These are phyloP conservation scores for Podila clonocystis DNA, from an alignment of 192 early-diverging fungal genomes.

Conservation along the genomic window DNA sequence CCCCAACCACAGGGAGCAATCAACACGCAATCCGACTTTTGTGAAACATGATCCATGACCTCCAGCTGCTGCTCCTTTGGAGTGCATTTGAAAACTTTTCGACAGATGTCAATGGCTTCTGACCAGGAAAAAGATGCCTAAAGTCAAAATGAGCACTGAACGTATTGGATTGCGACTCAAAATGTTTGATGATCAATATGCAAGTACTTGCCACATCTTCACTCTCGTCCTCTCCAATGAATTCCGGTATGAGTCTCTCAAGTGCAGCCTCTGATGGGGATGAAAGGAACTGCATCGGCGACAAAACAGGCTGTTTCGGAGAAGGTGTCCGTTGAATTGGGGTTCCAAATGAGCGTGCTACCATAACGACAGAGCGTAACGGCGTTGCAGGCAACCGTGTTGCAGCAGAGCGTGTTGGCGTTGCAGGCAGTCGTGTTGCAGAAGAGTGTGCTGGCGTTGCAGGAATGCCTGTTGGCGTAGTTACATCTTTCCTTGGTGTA, in stretches of 20 bases:
- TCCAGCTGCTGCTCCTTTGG: constrained; percentile 29
- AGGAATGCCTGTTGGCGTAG: too few species aligned
- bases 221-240: neutral
- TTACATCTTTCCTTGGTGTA: too few species aligned
- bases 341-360: too few species aligned
- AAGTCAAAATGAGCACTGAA: neutral
- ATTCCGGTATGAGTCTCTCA: constrained; percentile 5
- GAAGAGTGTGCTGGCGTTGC: too few species aligned
- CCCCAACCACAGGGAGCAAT: constrained; percentile 29
- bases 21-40: constrained; percentile 12
- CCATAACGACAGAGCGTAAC: too few species aligned
- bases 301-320: neutral
- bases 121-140: constrained; percentile 4
- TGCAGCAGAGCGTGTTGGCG: too few species aligned
- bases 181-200: neutral
- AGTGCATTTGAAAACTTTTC: constrained; percentile 9
- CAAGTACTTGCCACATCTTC: neutral
- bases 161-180: neutral
- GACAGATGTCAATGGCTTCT: constrained; percentile 18
- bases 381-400: too few species aligned
- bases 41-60: constrained; percentile 4
- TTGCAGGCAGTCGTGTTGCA: too few species aligned
- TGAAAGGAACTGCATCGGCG: constrained; percentile 11
- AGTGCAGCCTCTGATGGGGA: constrained; percentile 12
- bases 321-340: too few species aligned